A percentile compares a stretch with the other conserved stretches of the same genome.
Evolutionary conservation across 495 filamentous ascomycete genomes (phyloP).

Genomic region (Penicillium soppii): DNA sequence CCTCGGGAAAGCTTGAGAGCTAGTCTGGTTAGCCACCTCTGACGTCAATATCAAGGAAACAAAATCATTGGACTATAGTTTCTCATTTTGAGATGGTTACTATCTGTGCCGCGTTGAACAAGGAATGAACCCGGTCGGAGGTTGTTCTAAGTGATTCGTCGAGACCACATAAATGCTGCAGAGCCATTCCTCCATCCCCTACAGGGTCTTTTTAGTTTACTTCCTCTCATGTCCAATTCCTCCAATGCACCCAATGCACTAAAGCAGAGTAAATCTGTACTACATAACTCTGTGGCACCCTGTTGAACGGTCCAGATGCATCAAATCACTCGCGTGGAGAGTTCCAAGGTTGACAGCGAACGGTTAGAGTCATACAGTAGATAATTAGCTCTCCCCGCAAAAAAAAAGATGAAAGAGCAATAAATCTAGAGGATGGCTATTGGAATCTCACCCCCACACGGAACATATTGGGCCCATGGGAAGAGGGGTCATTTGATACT

Average conservation of each 20-base stretch:
- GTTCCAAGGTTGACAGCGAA: neutral
- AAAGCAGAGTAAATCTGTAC: neutral
- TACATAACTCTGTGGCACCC: neutral
- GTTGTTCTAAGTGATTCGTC: too few relatives aligned
- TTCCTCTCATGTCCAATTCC: too few relatives aligned
- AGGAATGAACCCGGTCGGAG: constrained; percentile 13
- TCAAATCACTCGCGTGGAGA: neutral
- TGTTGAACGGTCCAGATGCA: neutral
- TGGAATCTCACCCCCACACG: too few relatives aligned
- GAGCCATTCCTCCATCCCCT: neutral
- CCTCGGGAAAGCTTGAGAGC: too few relatives aligned
- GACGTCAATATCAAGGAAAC: too few relatives aligned
- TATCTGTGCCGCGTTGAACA: neutral
- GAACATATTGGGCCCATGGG: too few relatives aligned
- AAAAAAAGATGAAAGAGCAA: neutral
- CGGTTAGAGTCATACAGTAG: neutral
- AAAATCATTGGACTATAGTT: neutral
- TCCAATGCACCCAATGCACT: neutral
- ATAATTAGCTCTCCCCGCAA: neutral
- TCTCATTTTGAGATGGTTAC: neutral
- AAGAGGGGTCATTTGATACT: neutral
- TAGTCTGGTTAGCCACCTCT: too few relatives aligned
- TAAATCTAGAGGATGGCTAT: neutral
- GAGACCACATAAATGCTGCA: too few relatives aligned
- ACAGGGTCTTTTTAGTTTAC: neutral